Conservation (phyloP, 495 filamentous ascomycete genomes). For the Aspergillus asperescens region DNA sequence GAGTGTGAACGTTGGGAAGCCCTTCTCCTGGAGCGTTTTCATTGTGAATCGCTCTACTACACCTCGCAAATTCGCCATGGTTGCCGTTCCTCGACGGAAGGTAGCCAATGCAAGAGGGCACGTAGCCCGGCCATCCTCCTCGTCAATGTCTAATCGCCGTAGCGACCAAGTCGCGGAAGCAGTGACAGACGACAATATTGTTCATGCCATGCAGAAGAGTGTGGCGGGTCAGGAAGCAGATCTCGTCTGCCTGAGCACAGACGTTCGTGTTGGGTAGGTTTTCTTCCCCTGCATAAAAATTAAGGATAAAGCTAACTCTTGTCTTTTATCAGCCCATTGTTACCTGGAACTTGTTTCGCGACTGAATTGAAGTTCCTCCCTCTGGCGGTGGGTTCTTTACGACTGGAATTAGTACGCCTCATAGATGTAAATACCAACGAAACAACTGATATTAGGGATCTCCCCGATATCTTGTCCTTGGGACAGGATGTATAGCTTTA, state of each 20-base stretch:
- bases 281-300: neutral
- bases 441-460: conserved; percentile 72
- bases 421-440: conserved; percentile 78
- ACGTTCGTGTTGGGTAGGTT: conserved; percentile 75
- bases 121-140: conserved; percentile 43
- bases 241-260: conserved; percentile 74
- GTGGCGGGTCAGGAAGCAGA: conserved; percentile 67
- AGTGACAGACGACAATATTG: conserved; percentile 75
- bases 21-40: conserved; percentile 83
- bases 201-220: conserved; percentile 77
- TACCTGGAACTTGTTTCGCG: conserved; percentile 72
- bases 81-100: conserved; percentile 74
- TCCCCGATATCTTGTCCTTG: conserved; percentile 64
- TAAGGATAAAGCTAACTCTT: conserved; percentile 8
- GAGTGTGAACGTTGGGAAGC: conserved; percentile 60
- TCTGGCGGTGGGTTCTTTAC: conserved; percentile 66
- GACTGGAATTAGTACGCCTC: conserved; percentile 74
- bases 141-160: conserved; percentile 37
- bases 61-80: conserved; percentile 70
- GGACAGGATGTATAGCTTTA: neutral
- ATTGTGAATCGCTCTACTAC: conserved; percentile 73
- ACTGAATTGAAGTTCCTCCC: conserved; percentile 76
- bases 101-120: conserved; percentile 60
- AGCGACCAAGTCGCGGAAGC: conserved; percentile 63
- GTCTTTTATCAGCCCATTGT: conserved; percentile 53